phyloP scores from a whole-genome alignment of 2,329 filamentous ascomycete species.

The Claviceps purpurea region DNA sequence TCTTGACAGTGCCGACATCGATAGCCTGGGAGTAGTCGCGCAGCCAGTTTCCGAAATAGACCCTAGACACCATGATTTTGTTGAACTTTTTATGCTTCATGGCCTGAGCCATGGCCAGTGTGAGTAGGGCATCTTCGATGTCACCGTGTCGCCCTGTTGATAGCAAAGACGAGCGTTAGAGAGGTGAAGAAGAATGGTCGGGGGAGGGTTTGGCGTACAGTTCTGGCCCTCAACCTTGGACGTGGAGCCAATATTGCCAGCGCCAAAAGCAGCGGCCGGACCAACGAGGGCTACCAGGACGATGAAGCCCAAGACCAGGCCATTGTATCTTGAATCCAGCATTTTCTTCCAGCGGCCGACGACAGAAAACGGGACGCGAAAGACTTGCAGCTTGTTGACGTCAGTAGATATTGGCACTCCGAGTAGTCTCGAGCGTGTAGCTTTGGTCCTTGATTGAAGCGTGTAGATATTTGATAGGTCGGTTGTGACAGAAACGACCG shows the following conservation, averaged over 20 bases:
- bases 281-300: slow-evolving; percentile 53
- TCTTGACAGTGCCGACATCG: slow-evolving; percentile 84
- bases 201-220: slow-evolving; percentile 34
- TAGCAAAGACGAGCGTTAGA: neutral
- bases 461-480: neutral
- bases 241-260: slow-evolving; percentile 74
- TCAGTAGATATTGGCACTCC: no score
- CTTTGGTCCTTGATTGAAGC: neutral
- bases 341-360: slow-evolving; percentile 19
- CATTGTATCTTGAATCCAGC: slow-evolving; percentile 33
- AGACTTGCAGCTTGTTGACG: no score
- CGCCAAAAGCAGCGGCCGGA: slow-evolving; percentile 67
- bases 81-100: slow-evolving; percentile 63
- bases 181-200: neutral
- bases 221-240: slow-evolving; percentile 75
- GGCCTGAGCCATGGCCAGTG: slow-evolving; percentile 44
- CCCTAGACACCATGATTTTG: slow-evolving; percentile 75
- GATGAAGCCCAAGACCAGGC: slow-evolving; percentile 40
- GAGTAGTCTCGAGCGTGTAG: neutral
- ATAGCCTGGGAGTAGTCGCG: slow-evolving; percentile 88
- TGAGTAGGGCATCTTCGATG: slow-evolving; percentile 81
- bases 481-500: neutral
- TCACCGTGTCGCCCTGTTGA: slow-evolving; percentile 66
- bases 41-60: slow-evolving; percentile 96
- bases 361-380: no score